Evolutionary conservation across 192 early-diverging fungal genomes (phyloP).

Genomic region (Chytriomyces confervae): DNA sequence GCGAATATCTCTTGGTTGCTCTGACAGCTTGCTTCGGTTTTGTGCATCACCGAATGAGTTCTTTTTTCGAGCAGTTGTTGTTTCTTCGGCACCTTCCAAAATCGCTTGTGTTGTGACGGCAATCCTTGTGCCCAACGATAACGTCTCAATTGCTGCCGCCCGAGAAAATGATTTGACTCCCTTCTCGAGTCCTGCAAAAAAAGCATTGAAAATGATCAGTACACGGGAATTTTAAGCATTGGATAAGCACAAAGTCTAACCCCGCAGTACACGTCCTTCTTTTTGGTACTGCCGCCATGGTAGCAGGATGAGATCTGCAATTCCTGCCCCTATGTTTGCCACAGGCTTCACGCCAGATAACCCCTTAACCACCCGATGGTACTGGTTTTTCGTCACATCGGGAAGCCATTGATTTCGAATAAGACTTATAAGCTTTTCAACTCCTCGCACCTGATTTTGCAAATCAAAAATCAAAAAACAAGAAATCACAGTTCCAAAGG

Average conservation of each 20-base stretch:
- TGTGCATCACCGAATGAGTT: slow-evolving; percentile 30
- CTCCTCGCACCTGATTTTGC: slow-evolving; percentile 8
- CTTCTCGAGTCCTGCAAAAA: slow-evolving; percentile 69
- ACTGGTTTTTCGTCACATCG: slow-evolving; percentile 90
- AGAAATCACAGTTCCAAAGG: not conserved
- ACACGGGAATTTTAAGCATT: not conserved
- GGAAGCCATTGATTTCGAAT: slow-evolving; percentile 77
- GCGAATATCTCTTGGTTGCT: slow-evolving; percentile 82
- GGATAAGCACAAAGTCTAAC: slow-evolving; percentile 26
- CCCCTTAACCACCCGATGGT: slow-evolving; percentile 87
- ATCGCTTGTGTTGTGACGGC: slow-evolving; percentile 89
- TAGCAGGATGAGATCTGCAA: slow-evolving; percentile 89
- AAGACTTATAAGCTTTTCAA: slow-evolving; percentile 12
- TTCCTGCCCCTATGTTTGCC: slow-evolving; percentile 87
- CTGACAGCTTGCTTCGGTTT: slow-evolving; percentile 75
- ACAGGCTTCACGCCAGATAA: slow-evolving; percentile 86
- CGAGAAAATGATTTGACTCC: slow-evolving; percentile 89
- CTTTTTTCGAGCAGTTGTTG: slow-evolving; percentile 50
- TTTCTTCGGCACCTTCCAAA: slow-evolving; percentile 87
- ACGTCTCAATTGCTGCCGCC: slow-evolving; percentile 88
- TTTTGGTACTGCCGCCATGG: slow-evolving; percentile 93
- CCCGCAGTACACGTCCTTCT: slow-evolving; percentile 88
- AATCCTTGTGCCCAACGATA: slow-evolving; percentile 83
- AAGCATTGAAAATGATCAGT: not conserved
- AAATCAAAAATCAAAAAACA: not conserved